phyloP scores from a whole-genome alignment of 1,284 basidiomycete species.

The Hypsizygus ulmarius region DNA sequence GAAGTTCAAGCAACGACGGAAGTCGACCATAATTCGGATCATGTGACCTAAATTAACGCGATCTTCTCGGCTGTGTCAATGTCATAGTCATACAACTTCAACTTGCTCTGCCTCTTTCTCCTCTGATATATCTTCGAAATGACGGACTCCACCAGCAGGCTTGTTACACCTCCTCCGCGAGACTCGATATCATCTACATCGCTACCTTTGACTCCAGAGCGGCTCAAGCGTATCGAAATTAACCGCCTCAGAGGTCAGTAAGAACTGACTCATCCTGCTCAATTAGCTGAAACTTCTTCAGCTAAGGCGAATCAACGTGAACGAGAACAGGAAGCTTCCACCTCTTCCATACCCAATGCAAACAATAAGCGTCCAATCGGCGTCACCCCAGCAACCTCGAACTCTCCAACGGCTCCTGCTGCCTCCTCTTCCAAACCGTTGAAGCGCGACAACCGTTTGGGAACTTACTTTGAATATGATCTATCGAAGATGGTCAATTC shows the following conservation, averaged over 20 bases:
- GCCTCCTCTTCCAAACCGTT: conserved; percentile 49
- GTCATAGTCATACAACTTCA: too few relatives aligned
- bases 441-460: conserved; percentile 68
- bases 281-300: conserved; percentile 16
- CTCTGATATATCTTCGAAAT: too few relatives aligned
- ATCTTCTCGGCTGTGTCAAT: too few relatives aligned
- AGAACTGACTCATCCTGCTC: not conserved
- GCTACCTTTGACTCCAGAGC: conserved; percentile 34
- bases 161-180: conserved; percentile 27
- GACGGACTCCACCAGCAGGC: conserved; percentile 3
- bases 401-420: conserved; percentile 54
- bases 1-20: too few relatives aligned
- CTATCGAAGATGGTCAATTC: conserved; percentile 96
- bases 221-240: conserved; percentile 39
- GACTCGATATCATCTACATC: conserved; percentile 8
- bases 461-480: conserved; percentile 94
- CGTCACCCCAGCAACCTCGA: conserved; percentile 49
- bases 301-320: conserved; percentile 61
- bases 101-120: too few relatives aligned
- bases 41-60: too few relatives aligned
- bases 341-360: conserved; percentile 48
- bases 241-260: conserved; percentile 47
- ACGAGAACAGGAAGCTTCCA: conserved; percentile 48
- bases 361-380: conserved; percentile 59
- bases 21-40: too few relatives aligned